phyloP scores from a whole-genome alignment of 139 green algal species.

The Coelastrella sp. region DNA sequence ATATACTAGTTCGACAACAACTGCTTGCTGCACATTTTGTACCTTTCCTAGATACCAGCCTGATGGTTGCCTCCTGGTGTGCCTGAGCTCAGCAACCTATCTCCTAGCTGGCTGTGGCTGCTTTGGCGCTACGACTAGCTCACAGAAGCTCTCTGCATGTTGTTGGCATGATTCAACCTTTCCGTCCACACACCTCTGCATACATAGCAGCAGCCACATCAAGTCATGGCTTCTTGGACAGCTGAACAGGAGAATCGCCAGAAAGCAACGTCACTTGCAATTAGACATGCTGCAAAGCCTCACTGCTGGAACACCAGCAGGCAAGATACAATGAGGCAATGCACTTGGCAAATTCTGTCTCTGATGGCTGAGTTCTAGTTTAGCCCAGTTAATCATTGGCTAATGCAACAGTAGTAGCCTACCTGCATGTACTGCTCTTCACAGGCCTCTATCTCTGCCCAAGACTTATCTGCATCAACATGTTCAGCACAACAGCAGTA shows the following conservation, averaged over 20 bases:
- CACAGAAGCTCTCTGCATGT: slow-evolving; percentile 37
- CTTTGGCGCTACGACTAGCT: background rate
- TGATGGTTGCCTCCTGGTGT: too few relatives aligned
- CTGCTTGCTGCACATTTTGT: too few relatives aligned
- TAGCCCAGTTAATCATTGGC: background rate
- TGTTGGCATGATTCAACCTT: background rate
- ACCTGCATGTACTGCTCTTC: slow-evolving; percentile 22
- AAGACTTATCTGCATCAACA: slow-evolving; percentile 20
- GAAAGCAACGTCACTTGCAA: too few relatives aligned
- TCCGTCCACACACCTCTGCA: slow-evolving; percentile 17
- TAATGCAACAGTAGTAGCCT: too few relatives aligned
- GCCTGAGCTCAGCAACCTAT: background rate
- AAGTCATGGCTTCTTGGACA: background rate
- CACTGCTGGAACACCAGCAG: too few relatives aligned
- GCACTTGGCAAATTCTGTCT: too few relatives aligned
- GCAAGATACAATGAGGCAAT: too few relatives aligned
- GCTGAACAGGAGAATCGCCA: too few relatives aligned
- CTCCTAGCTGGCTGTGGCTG: background rate
- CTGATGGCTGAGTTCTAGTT: background rate
- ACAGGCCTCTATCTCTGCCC: slow-evolving; percentile 29
- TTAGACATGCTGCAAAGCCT: too few relatives aligned
- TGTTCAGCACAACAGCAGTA: background rate
- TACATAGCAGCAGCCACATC: background rate
- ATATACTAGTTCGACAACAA: too few relatives aligned
- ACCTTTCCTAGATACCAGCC: too few relatives aligned